phyloP scores from a whole-genome alignment of 495 filamentous ascomycete genomes.

The Haplographium delicatum region DNA sequence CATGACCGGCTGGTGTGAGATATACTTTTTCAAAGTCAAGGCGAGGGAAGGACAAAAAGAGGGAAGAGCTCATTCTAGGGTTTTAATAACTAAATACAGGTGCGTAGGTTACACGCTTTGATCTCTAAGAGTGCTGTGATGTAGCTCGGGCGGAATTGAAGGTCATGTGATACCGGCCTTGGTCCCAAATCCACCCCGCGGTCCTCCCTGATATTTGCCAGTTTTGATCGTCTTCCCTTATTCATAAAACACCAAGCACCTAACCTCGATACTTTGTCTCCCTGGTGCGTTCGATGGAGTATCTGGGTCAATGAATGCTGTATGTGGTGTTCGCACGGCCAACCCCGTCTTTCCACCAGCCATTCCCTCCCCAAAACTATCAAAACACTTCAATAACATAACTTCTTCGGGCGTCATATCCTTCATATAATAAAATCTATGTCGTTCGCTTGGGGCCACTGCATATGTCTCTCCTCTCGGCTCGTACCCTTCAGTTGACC shows the following conservation, averaged over 20 bases:
- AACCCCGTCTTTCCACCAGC: constrained; percentile 4
- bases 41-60: too few relatives aligned
- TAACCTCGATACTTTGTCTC: constrained; percentile 12
- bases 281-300: constrained; percentile 1
- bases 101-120: too few relatives aligned
- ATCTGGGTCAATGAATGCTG: constrained; percentile 1
- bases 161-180: too few relatives aligned
- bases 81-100: too few relatives aligned
- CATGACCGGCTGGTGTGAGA: too few relatives aligned
- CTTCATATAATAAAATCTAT: constrained; percentile 9
- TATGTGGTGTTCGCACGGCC: constrained; percentile 8
- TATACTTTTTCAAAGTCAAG: too few relatives aligned
- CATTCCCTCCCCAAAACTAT: constrained; percentile 7
- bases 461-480: constrained; percentile 10
- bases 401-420: constrained; percentile 12
- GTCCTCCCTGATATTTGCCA: too few relatives aligned
- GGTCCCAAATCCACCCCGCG: too few relatives aligned
- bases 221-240: too few relatives aligned
- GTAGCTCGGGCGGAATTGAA: too few relatives aligned
- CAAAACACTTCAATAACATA: constrained; percentile 9
- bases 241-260: constrained; percentile 12
- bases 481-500: not conserved
- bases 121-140: too few relatives aligned
- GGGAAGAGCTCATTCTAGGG: too few relatives aligned
- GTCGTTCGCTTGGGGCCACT: constrained; percentile 4